A percentile compares a stretch with the other conserved stretches of the same genome.
phyloP scores from a whole-genome alignment of 2,329 filamentous ascomycete species.

The Verticillium nonalfalfae region DNA sequence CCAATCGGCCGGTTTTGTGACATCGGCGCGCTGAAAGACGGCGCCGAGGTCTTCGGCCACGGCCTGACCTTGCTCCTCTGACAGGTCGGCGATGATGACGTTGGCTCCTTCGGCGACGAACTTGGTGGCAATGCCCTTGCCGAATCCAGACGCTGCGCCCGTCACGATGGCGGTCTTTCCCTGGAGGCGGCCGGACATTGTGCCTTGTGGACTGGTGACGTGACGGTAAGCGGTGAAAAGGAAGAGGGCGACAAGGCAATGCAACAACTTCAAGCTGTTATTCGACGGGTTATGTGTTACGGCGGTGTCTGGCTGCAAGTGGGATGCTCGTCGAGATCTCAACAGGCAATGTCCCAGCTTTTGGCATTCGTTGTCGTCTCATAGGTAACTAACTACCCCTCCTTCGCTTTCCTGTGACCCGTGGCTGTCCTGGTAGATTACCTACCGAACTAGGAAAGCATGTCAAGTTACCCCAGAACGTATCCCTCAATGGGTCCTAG shows the following conservation, averaged over 20 bases:
- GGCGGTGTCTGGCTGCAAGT: neutral
- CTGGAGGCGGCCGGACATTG: conserved; percentile 23
- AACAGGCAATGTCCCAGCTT: neutral
- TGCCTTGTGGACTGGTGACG: conserved; percentile 4
- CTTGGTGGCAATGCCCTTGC: conserved; percentile 52
- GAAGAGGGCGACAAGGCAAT: neutral
- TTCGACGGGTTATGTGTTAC: neutral
- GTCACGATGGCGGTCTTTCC: conserved; percentile 37
- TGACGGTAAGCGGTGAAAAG: neutral
- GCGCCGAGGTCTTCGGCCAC: conserved; percentile 38
- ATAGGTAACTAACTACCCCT: neutral
- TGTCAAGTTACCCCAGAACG: neutral
- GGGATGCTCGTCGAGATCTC: neutral
- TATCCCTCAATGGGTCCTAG: neutral
- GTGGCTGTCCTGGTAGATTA: neutral
- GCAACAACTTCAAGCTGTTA: neutral
- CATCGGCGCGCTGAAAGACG: conserved; percentile 38
- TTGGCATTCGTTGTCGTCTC: neutral
- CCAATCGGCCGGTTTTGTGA: conserved; percentile 48
- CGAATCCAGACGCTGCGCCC: conserved; percentile 58
- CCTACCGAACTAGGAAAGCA: neutral
- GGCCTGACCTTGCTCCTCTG: conserved; percentile 40
- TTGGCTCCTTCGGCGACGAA: conserved; percentile 54
- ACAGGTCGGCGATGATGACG: conserved; percentile 58
- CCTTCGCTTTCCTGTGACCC: neutral